Percentiles rank a stretch among this genome's conserved stretches.
Conservation (phyloP, 2,329 filamentous ascomycete species). For the Calonectria naviculata region DNA sequence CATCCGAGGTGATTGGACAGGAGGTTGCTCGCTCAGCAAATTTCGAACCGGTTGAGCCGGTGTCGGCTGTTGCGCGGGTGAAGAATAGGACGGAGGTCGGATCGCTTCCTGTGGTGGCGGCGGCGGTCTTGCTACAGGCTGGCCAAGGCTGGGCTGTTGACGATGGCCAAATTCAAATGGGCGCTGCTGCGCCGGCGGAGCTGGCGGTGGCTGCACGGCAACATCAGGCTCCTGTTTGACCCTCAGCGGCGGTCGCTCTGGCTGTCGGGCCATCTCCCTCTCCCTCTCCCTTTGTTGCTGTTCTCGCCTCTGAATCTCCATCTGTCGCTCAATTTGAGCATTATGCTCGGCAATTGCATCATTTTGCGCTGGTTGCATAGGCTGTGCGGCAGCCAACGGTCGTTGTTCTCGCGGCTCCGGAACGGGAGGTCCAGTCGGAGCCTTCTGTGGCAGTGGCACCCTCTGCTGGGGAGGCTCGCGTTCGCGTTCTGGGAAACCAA, state of each 20-base stretch:
- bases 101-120: constrained; percentile 52
- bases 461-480: constrained; percentile 45
- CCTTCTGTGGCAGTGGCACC: constrained; percentile 55
- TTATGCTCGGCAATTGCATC: constrained; percentile 47
- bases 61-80: constrained; percentile 47
- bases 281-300: constrained; percentile 35
- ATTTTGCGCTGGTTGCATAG: constrained; percentile 45
- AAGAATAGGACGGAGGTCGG: constrained; percentile 49
- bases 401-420: constrained; percentile 49
- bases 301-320: constrained; percentile 45
- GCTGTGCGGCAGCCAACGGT: constrained; percentile 48
- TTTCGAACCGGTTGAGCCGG: constrained; percentile 52
- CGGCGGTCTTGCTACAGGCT: constrained; percentile 51
- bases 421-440: constrained; percentile 41
- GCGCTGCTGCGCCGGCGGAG: constrained; percentile 29
- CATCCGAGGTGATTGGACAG: constrained; percentile 52
- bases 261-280: constrained; percentile 34
- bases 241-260: constrained; percentile 45
- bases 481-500: constrained; percentile 55
- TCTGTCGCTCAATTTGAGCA: constrained; percentile 45
- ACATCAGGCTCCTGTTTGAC: constrained; percentile 65
- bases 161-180: constrained; percentile 59
- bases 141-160: constrained; percentile 51
- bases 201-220: constrained; percentile 15
- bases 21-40: constrained; percentile 53